Base-by-base conservation (phyloP, 768 basidiomycete genomes). In the Chalciporus chontae region DNA sequence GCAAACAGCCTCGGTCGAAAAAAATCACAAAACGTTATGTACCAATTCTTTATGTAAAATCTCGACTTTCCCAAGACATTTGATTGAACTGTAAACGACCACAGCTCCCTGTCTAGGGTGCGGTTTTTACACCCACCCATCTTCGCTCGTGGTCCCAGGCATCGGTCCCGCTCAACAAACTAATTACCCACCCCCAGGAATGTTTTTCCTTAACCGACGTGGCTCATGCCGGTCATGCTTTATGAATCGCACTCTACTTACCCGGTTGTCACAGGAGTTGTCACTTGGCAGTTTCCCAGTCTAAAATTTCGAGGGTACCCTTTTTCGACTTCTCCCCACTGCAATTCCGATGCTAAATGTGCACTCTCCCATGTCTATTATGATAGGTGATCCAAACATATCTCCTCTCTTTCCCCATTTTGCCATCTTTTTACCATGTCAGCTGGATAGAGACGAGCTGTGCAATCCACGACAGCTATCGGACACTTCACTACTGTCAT, bases 41-140 rank as follows among this genome's bases (percentile, higher is more conserved):
- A 64, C 50, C 26, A 31, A 10, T 44, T 13, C 50, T 55, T 68
- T 66, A 66, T 68, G 67, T 66, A 66, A 68, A 57, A 23, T 13
- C 39, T 38, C 36, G 34, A 42, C 43, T 53, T 66, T 56, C 61
- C 51, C 61, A 56, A 62, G 60, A 24, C 26, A 27, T 45, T 26
- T 40, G 51, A 41, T 52, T 17, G 24, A 51, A 15, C 18, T 43
- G 29, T 36, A 36, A 40, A n/a, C n/a, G n/a, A n/a, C n/a, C n/a
- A n/a, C 38, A 40, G 34, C 34, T 36, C 31, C 43, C 21, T 2
- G 21, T 2, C 21, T 21, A 21, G 21, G 21, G 15, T 41, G n/a
- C n/a, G n/a, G n/a, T 26, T 26, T 26, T 6, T 8, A 26, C 8
- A n/a, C n/a, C n/a, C n/a, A n/a, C n/a, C n/a, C n/a, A n/a, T 31